Evolutionary conservation across 495 filamentous ascomycete genomes (phyloP).

Genomic region (Aspergillus hancockii): DNA sequence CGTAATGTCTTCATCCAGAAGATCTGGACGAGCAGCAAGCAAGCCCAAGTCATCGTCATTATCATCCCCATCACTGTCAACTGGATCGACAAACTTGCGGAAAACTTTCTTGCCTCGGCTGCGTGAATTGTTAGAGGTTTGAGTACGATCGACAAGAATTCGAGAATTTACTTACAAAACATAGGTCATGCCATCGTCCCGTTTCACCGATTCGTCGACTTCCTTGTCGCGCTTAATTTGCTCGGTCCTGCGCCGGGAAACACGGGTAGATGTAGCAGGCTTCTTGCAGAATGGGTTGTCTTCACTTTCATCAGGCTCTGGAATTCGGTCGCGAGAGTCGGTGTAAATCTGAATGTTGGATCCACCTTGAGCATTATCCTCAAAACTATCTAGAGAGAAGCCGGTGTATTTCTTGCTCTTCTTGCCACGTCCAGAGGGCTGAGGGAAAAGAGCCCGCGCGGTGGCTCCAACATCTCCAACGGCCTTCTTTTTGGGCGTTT

Average conservation of each 20-base stretch:
- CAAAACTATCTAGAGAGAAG: slow-evolving; percentile 69
- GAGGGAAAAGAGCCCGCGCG: slow-evolving; percentile 75
- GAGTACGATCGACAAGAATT: background rate
- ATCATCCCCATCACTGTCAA: slow-evolving; percentile 43
- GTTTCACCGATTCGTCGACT: slow-evolving; percentile 61
- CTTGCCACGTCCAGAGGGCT: slow-evolving; percentile 51
- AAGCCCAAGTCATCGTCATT: slow-evolving; percentile 53
- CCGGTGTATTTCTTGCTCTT: slow-evolving; percentile 58
- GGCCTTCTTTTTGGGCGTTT: slow-evolving; percentile 74
- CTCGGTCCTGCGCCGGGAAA: slow-evolving; percentile 38
- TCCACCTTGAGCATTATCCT: slow-evolving; percentile 46
- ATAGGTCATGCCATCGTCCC: slow-evolving; percentile 78
- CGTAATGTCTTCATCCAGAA: slow-evolving; percentile 33
- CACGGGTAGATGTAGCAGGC: slow-evolving; percentile 38
- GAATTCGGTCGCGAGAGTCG: slow-evolving; percentile 83
- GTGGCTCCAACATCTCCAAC: slow-evolving; percentile 60
- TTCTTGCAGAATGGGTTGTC: slow-evolving; percentile 77
- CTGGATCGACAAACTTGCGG: slow-evolving; percentile 52
- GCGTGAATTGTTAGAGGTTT: slow-evolving; percentile 30
- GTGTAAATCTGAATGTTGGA: slow-evolving; percentile 79
- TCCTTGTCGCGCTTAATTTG: slow-evolving; percentile 50
- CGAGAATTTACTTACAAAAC: slow-evolving; percentile 70
- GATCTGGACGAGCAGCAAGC: slow-evolving; percentile 39
- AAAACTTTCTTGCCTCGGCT: slow-evolving; percentile 92
- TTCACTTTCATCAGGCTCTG: slow-evolving; percentile 61